These are phyloP conservation scores for Endotrypanum monterogeii DNA, from an alignment of 208 protist species.

Conservation along the genomic window DNA sequence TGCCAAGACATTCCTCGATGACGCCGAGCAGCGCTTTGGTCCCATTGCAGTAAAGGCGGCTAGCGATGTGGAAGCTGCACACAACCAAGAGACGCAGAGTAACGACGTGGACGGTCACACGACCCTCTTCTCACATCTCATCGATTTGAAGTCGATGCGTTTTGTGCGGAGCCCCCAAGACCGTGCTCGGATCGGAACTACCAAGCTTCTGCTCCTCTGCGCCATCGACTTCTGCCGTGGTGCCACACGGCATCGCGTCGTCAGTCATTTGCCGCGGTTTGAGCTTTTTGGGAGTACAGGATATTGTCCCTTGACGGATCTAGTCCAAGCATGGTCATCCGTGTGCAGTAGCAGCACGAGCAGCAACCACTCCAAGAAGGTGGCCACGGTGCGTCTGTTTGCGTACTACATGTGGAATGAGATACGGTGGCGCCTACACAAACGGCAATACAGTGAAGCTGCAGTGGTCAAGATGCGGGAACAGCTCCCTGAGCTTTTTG, in stretches of 20 bases:
- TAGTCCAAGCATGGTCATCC: conserved; percentile 50
- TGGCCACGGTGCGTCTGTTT: conserved; percentile 10
- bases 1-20: background rate
- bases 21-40: background rate
- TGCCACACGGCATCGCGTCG: conserved; percentile 20
- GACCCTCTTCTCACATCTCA: conserved; percentile 50
- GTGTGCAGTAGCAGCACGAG: conserved; percentile 9
- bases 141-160: conserved; percentile 45
- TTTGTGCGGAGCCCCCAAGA: conserved; percentile 28
- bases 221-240: conserved; percentile 23
- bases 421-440: conserved; percentile 29
- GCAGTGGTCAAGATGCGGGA: conserved; percentile 12
- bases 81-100: background rate
- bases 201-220: conserved; percentile 30
- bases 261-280: conserved; percentile 49
- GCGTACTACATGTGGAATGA: conserved; percentile 34
- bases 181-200: conserved; percentile 22
- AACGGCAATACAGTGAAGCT: conserved; percentile 22
- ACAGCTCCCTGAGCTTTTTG: conserved; percentile 25
- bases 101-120: conserved; percentile 44
- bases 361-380: background rate
- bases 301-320: conserved; percentile 54
- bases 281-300: conserved; percentile 60
- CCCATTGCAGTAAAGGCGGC: background rate
- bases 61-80: conserved; percentile 7